Evolutionary conservation across 768 basidiomycete genomes (phyloP).

Genomic region (Lepiota subincarnata): DNA sequence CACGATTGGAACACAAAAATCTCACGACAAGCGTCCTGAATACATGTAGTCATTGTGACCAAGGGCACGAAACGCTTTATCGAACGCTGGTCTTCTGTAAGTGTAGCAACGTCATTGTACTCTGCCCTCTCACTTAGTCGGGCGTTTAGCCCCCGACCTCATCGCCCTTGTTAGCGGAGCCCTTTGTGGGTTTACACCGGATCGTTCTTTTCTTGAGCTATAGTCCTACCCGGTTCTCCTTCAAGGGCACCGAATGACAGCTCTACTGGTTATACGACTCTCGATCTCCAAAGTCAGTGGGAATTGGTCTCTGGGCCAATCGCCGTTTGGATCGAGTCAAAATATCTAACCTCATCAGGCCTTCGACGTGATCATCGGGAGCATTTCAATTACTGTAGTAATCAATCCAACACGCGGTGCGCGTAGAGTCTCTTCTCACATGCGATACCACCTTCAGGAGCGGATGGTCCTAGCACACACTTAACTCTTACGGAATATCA

Average conservation of each 20-base stretch:
- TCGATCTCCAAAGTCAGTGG: background rate
- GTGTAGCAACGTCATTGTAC: background rate
- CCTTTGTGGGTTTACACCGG: background rate
- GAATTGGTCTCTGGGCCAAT: no score
- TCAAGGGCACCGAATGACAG: background rate
- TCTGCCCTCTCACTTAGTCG: background rate
- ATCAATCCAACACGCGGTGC: background rate
- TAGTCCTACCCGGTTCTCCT: background rate
- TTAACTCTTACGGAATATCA: constrained; percentile 5
- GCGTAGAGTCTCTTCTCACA: background rate
- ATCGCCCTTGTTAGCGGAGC: background rate
- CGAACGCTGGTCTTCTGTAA: no score
- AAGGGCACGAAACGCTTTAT: no score
- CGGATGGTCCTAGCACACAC: background rate
- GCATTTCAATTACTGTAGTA: constrained; percentile 1
- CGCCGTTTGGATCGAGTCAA: background rate
- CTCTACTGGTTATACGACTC: background rate
- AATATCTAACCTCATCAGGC: background rate
- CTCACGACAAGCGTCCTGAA: no score
- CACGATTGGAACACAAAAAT: no score
- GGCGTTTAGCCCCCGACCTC: background rate
- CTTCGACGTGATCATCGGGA: background rate
- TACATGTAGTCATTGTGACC: no score
- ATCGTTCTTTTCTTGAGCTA: background rate
- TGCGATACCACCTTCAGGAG: background rate